Evolutionary conservation across 768 basidiomycete species (phyloP).

Genomic region (Psilocybe cyanescens): DNA sequence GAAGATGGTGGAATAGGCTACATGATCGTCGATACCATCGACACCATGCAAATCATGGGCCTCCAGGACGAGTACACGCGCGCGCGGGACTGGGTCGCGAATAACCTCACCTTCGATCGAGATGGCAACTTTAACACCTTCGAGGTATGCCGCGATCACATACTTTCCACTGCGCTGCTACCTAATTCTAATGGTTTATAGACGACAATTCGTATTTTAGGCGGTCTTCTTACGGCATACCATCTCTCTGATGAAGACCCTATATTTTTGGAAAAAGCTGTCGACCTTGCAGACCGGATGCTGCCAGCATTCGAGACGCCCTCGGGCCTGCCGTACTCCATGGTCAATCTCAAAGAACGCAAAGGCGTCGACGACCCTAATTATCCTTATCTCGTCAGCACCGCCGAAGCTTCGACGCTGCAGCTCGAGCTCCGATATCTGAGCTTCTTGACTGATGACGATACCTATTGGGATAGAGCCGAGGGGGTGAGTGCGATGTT

Average conservation of each 20-base stretch:
- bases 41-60: slow-evolving; percentile 89
- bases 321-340: slow-evolving; percentile 77
- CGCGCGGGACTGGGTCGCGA: slow-evolving; percentile 79
- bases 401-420: slow-evolving; percentile 84
- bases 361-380: slow-evolving; percentile 65
- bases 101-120: slow-evolving; percentile 74
- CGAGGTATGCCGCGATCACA: slow-evolving; percentile 68
- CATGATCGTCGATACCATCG: slow-evolving; percentile 87
- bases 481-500: slow-evolving; percentile 56
- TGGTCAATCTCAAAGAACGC: slow-evolving; percentile 70
- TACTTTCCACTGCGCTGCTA: slow-evolving; percentile 42
- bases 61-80: slow-evolving; percentile 79
- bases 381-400: slow-evolving; percentile 68
- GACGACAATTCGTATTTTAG: slow-evolving; percentile 93
- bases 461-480: slow-evolving; percentile 81
- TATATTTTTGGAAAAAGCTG: slow-evolving; percentile 77
- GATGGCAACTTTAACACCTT: slow-evolving; percentile 87
- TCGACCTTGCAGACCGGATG: slow-evolving; percentile 84
- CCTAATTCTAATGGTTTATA: slow-evolving; percentile 55
- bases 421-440: slow-evolving; percentile 93
- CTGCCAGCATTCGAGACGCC: slow-evolving; percentile 83
- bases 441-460: slow-evolving; percentile 73
- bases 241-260: slow-evolving; percentile 75
- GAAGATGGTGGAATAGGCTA: slow-evolving; percentile 84
- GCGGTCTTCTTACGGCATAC: slow-evolving; percentile 87